Conservation (phyloP, 2,329 filamentous ascomycete genomes). For the Metarhizium rileyi region DNA sequence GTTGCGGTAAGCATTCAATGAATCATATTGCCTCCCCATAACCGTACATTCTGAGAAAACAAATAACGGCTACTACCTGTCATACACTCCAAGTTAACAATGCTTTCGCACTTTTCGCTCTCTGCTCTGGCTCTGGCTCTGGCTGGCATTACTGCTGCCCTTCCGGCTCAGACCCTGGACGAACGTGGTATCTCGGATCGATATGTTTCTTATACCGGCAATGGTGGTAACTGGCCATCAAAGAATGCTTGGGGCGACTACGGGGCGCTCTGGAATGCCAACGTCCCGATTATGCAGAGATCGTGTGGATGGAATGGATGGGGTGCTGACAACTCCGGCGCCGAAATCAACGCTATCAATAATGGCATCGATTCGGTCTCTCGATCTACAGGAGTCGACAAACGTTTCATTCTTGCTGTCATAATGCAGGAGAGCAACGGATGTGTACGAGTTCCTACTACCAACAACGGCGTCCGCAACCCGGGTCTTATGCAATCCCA, state of each 20-base stretch:
- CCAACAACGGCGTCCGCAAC: slow-evolving; percentile 31
- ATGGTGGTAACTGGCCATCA: neutral
- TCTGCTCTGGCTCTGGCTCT: neutral
- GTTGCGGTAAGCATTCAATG: too few species aligned
- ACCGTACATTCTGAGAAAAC: too few species aligned
- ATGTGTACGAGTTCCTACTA: slow-evolving; percentile 31
- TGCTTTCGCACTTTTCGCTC: neutral
- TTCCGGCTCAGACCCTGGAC: neutral
- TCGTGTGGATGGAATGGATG: slow-evolving; percentile 12
- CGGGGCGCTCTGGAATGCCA: slow-evolving; percentile 12
- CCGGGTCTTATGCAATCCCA: slow-evolving; percentile 32
- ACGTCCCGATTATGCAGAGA: slow-evolving; percentile 9
- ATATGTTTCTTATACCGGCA: slow-evolving; percentile 13
- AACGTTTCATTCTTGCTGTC: slow-evolving; percentile 32
- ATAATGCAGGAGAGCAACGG: slow-evolving; percentile 35
- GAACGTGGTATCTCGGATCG: neutral
- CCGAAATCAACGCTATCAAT: slow-evolving; percentile 14
- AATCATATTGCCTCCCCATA: too few species aligned
- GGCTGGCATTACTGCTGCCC: neutral
- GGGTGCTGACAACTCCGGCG: slow-evolving; percentile 11
- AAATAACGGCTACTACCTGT: neutral
- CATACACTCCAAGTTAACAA: neutral
- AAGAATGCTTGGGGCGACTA: slow-evolving; percentile 11
- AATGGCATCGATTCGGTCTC: slow-evolving; percentile 23
- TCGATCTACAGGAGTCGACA: slow-evolving; percentile 19